These are phyloP conservation scores for Atkinsonella hypoxylon DNA, from an alignment of 2,329 filamentous ascomycete genomes.

Conservation along the genomic window DNA sequence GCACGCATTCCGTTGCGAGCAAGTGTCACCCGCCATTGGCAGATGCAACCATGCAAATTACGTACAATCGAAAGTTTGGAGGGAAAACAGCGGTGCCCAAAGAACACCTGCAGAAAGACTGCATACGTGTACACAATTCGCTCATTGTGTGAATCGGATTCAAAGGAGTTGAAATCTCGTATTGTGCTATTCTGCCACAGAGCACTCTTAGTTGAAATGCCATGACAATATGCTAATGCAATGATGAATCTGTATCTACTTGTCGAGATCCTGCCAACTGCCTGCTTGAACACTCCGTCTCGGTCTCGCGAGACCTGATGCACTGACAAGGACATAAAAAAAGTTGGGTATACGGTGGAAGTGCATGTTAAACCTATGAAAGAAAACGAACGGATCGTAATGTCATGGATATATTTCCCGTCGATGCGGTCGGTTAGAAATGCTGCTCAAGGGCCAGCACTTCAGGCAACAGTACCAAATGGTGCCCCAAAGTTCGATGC, in stretches of 20 bases:
- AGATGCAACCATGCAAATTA: too few species aligned
- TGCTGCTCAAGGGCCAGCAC: neutral
- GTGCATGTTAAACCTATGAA: neutral
- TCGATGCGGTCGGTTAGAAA: too few species aligned
- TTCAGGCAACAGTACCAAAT: slow-evolving; percentile 21
- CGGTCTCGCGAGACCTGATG: neutral
- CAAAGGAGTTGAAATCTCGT: neutral
- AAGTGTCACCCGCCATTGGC: too few species aligned
- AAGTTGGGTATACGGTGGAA: slow-evolving; percentile 1
- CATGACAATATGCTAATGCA: slow-evolving; percentile 3
- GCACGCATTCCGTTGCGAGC: too few species aligned
- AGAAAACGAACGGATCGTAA: neutral
- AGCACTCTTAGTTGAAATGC: neutral
- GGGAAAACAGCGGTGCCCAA: too few species aligned
- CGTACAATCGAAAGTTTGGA: too few species aligned
- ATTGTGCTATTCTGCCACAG: neutral
- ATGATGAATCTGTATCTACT: neutral
- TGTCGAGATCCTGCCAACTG: neutral
- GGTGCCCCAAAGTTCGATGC: slow-evolving; percentile 37
- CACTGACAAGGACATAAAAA: neutral
- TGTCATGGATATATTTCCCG: too few species aligned
- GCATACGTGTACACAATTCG: too few species aligned
- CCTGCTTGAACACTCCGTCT: neutral
- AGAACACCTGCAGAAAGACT: too few species aligned
- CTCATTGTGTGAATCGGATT: too few species aligned